Base-by-base conservation (phyloP, 2,329 filamentous ascomycete species). In the Cladophialophora exuberans region DNA sequence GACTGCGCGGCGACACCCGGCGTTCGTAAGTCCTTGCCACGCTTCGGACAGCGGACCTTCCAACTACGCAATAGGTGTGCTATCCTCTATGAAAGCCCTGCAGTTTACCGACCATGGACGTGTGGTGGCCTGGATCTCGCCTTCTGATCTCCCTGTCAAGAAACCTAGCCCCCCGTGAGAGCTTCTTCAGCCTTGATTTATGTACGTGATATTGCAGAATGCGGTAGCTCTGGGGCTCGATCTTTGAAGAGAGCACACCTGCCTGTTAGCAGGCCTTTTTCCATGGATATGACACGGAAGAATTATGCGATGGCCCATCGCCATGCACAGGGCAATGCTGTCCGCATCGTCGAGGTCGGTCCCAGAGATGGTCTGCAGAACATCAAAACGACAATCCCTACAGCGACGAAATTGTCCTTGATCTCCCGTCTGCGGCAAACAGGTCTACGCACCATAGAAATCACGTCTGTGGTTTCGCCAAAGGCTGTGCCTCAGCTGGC, bases 301-400 rank as follows among this genome's bases (percentile, higher is more conserved):
- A n/a, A n/a, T n/a, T n/a, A n/a, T n/a, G n/a, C n/a, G n/a, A n/a
- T n/a, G n/a, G n/a, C n/a, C n/a, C n/a, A n/a, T n/a, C n/a, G n/a
- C n/a, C n/a, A n/a, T n/a, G n/a, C n/a, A n/a, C n/a, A n/a, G n/a
- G n/a, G n/a, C n/a, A n/a, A n/a, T 13, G 22, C n/a, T 10, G 77
- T 83, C 33, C 74, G 79, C 35, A 85, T 95, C 33, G 86, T 94
- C 59, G 90, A 95, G 75, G 90, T 95, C 59, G 89, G 89, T 6
- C 89, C 90, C 28, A 81, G 90, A 62, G 90, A 95, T 76, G 90
- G 90, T n/a, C 74, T 95, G 49, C 90, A 96, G 70, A 95, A 94
- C 68, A 88, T 94, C 75, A 88, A 88, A 73, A 82, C 77, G 61
- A 79, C 78, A 23, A 87, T 95, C 60, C 77, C 88, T 0, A 76